These are phyloP conservation scores for Ananas comosus DNA, from an alignment of 176 grass and related monocot genomes.

Conservation along the genomic window DNA sequence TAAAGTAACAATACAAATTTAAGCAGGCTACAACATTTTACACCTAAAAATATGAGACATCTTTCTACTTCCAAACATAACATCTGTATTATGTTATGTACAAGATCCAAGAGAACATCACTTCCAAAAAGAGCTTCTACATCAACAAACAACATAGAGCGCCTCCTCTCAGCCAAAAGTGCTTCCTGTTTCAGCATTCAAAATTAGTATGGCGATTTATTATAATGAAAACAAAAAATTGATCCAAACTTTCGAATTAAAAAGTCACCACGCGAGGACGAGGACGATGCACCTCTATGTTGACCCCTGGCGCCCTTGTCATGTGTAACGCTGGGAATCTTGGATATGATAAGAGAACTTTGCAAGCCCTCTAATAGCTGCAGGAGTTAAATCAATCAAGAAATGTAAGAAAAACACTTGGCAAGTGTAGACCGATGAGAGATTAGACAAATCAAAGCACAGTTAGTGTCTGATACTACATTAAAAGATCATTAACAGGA, in stretches of 20 bases:
- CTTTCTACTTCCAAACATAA: constrained; percentile 39
- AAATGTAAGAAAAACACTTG: neutral
- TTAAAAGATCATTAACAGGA: no score
- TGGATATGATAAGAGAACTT: constrained; percentile 77
- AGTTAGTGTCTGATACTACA: no score
- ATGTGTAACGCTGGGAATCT: constrained; percentile 40
- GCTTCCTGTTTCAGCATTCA: constrained; percentile 30
- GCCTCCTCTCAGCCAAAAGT: constrained; percentile 39
- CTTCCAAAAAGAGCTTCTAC: constrained; percentile 7
- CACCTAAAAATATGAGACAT: constrained; percentile 44
- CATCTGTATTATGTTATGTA: constrained; percentile 49
- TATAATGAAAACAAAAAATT: neutral
- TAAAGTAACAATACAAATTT: constrained; percentile 37
- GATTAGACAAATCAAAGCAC: no score
- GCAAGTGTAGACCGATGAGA: no score
- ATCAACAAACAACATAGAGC: neutral
- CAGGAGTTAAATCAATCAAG: constrained; percentile 1
- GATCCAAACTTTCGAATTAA: neutral
- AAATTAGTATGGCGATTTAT: neutral
- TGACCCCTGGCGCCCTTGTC: constrained; percentile 58
- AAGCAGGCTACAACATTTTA: constrained; percentile 59
- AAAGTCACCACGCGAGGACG: constrained; percentile 53
- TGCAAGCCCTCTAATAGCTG: constrained; percentile 93
- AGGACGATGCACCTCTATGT: constrained; percentile 30
- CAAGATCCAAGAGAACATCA: constrained; percentile 25